Evolutionary conservation across 129 eudicot genomes (phyloP).

Genomic region (Flaveria linearis): DNA sequence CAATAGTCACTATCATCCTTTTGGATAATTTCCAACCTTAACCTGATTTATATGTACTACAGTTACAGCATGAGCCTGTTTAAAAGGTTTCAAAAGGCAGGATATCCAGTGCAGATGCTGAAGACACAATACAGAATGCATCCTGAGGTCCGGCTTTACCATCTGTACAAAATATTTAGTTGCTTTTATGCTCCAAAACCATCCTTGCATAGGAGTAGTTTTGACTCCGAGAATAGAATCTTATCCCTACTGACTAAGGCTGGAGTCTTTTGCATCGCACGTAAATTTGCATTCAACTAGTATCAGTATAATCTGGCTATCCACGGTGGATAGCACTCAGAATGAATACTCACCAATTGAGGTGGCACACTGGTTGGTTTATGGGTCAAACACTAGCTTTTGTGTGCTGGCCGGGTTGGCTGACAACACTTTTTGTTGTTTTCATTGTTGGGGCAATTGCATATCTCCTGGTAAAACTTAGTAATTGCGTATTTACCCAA

Average conservation of each 20-base stretch:
- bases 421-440: too few relatives aligned
- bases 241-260: too few relatives aligned
- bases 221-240: too few relatives aligned
- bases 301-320: neutral
- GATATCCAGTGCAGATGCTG: constrained; percentile 93
- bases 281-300: neutral
- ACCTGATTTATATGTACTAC: constrained; percentile 20
- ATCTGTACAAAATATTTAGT: neutral
- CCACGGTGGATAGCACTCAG: neutral
- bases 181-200: neutral
- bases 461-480: too few relatives aligned
- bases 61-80: constrained; percentile 95
- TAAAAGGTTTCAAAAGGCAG: constrained; percentile 90
- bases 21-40: constrained; percentile 10
- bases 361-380: neutral
- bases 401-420: neutral
- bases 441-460: too few relatives aligned
- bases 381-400: neutral
- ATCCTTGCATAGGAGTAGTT: too few relatives aligned
- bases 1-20: neutral
- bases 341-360: neutral
- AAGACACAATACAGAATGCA: constrained; percentile 99
- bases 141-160: constrained; percentile 64
- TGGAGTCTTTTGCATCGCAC: too few relatives aligned
- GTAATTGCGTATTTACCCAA: too few relatives aligned